Base-by-base conservation (phyloP, 2,329 filamentous ascomycete genomes). In the Alternaria incomplexa region DNA sequence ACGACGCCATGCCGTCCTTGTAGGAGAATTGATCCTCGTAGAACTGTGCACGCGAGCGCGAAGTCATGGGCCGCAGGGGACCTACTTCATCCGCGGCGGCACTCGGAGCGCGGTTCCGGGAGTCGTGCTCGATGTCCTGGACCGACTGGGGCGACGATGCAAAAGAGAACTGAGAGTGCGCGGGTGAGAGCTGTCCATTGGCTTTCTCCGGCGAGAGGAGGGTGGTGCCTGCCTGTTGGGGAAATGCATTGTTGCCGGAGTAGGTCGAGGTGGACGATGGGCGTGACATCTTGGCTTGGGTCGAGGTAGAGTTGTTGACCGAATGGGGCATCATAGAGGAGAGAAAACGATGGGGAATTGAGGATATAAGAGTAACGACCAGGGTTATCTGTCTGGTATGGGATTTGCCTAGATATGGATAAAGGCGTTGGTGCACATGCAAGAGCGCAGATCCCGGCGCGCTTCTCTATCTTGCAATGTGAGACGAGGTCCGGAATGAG, bases 11-110 rank as follows among this genome's bases (percentile, higher is more conserved):
- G 45, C 72, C 69, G 26, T 78, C 77, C 61, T 77, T 79, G 74
- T 79, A 79, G 36, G 75, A 71, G 58, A 80, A 80, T 20, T 76
- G 76, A 56, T 79, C 78, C 50, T 79, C 77, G 66, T 73, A 80
- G 68, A 72, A 80, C 67, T 77, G 74, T 12, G 77, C 75, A 30
- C 80, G 79, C 11, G 73, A 66, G 50, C 66, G 64, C 9, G 66
- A 67, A 11, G 61, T 68, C 26, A 54, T 43, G 15, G 68, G 66
- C 12, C 66, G 67, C 46, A 70, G 55, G 8, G 61, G 54, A 13
- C 66, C 69, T 20, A 66, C 63, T 51, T 61, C 71, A 36, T 76
- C 67, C 15, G 50, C 70, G 17, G 67, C 56, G 15, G 69, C 73
- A 13, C 70, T 71, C 56, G 70, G 64, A 15, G 67, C 65, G n/a